phyloP scores from a whole-genome alignment of 2,329 filamentous ascomycete genomes.

The Phialophora tarda region DNA sequence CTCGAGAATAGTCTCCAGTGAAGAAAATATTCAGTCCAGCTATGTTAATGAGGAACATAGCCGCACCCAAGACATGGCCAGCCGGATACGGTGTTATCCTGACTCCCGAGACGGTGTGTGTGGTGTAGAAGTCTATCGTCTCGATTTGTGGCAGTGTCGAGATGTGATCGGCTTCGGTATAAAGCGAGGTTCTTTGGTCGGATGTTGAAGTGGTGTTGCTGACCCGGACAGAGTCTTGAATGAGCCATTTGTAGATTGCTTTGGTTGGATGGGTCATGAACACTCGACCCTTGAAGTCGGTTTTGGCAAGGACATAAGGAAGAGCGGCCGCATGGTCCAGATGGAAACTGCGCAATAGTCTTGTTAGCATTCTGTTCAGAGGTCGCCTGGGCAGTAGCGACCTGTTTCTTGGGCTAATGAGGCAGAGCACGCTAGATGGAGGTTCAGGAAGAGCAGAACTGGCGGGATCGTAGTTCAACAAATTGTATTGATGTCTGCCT shows the following conservation, averaged over 20 bases:
- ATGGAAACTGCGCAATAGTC: conserved; percentile 74
- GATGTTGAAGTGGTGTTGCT: conserved; percentile 70
- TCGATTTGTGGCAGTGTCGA: conserved; percentile 94
- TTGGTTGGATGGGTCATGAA: conserved; percentile 99
- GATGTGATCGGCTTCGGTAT: conserved; percentile 93
- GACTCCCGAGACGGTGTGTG: conserved; percentile 94
- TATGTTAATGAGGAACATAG: conserved; percentile 98
- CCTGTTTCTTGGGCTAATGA: not conserved
- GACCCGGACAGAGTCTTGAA: conserved; percentile 94
- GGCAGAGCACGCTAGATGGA: conserved; percentile 13
- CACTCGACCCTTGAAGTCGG: conserved; percentile 93
- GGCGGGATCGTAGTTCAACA: conserved; percentile 34
- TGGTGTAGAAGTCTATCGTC: conserved; percentile 97
- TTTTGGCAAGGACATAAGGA: conserved; percentile 96
- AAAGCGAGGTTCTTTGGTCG: conserved; percentile 71
- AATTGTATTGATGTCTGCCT: conserved; percentile 38
- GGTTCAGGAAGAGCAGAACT: conserved; percentile 13
- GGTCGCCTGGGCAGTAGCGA: not conserved
- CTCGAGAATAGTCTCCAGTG: conserved; percentile 94
- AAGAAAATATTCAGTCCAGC: conserved; percentile 96
- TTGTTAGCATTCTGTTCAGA: conserved; percentile 43
- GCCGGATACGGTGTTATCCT: conserved; percentile 96
- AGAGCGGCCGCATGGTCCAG: conserved; percentile 98
- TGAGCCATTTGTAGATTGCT: conserved; percentile 99
- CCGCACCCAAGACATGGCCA: conserved; percentile 95